A percentile compares a stretch with the other conserved stretches of the same genome.
Evolutionary conservation across 83 land plant genomes (phyloP).

Genomic region (Picea mariana): DNA sequence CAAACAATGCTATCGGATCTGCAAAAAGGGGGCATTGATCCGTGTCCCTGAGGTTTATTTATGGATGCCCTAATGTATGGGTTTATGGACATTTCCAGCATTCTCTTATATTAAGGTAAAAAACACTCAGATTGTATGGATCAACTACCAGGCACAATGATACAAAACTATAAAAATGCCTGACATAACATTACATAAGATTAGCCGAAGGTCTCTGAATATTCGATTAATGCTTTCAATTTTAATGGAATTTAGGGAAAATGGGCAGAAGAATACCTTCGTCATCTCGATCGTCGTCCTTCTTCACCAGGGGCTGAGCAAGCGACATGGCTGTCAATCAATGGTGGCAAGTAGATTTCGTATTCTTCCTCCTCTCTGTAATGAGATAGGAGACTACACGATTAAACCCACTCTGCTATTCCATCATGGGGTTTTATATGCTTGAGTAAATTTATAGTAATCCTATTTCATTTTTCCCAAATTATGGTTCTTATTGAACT

Average conservation of each 20-base stretch:
- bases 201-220: no score
- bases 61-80: background rate
- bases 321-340: conserved; percentile 39
- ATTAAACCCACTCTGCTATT: no score
- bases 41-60: no score
- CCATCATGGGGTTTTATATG: no score
- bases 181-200: background rate
- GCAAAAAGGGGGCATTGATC: background rate
- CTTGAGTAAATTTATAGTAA: no score
- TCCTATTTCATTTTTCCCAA: no score
- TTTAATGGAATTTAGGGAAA: no score
- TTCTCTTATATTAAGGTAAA: background rate
- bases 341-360: background rate
- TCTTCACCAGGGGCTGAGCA: conserved; percentile 89
- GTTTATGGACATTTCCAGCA: background rate
- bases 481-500: no score
- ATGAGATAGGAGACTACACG: no score
- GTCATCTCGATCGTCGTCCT: conserved; percentile 97
- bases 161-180: background rate
- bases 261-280: conserved; percentile 56
- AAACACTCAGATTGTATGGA: no score
- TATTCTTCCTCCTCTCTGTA: no score
- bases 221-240: no score
- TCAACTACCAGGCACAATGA: background rate
- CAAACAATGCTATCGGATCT: conserved; percentile 10